Percentiles rank a stretch among this genome's conserved stretches.
These are phyloP conservation scores for Fagus crenata DNA, from an alignment of 306 rosid genomes.

Conservation along the genomic window DNA sequence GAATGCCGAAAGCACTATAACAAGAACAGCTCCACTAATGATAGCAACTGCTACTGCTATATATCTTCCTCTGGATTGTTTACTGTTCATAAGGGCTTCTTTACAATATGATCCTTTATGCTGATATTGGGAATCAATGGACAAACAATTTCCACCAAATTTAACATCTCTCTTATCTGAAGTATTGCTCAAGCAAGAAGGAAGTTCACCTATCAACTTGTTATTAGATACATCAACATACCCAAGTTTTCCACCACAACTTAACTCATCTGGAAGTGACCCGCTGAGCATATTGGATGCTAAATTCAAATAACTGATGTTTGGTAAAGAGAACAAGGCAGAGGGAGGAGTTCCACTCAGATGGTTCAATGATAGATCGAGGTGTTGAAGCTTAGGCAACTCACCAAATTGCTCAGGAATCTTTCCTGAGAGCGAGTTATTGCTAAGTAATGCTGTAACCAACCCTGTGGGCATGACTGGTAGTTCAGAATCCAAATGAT, in stretches of 20 bases:
- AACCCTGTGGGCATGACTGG: slow-evolving; percentile 64
- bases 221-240: slow-evolving; percentile 76
- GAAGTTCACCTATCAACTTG: slow-evolving; percentile 67
- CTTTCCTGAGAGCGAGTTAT: slow-evolving; percentile 64
- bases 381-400: slow-evolving; percentile 76
- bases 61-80: slow-evolving; percentile 40
- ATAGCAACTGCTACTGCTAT: slow-evolving; percentile 39
- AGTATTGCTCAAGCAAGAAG: slow-evolving; percentile 62
- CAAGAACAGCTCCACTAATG: slow-evolving; percentile 43
- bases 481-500: slow-evolving; percentile 59
- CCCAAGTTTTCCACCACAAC: slow-evolving; percentile 72
- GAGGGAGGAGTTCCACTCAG: slow-evolving; percentile 54
- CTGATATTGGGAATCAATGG: slow-evolving; percentile 53
- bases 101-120: slow-evolving; percentile 58
- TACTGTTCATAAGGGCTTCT: slow-evolving; percentile 34
- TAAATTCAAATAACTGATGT: slow-evolving; percentile 67
- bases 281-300: slow-evolving; percentile 67
- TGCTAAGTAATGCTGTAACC: slow-evolving; percentile 63
- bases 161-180: slow-evolving; percentile 56
- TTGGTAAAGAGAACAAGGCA: slow-evolving; percentile 61
- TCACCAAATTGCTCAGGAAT: slow-evolving; percentile 64
- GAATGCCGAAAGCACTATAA: slow-evolving; percentile 43
- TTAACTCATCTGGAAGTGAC: slow-evolving; percentile 47
- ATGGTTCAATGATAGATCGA: slow-evolving; percentile 68
- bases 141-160: slow-evolving; percentile 64